A percentile compares a stretch with the other conserved stretches of the same genome.
Conservation (phyloP, 345 rosid species). For the Passiflora organensis region DNA sequence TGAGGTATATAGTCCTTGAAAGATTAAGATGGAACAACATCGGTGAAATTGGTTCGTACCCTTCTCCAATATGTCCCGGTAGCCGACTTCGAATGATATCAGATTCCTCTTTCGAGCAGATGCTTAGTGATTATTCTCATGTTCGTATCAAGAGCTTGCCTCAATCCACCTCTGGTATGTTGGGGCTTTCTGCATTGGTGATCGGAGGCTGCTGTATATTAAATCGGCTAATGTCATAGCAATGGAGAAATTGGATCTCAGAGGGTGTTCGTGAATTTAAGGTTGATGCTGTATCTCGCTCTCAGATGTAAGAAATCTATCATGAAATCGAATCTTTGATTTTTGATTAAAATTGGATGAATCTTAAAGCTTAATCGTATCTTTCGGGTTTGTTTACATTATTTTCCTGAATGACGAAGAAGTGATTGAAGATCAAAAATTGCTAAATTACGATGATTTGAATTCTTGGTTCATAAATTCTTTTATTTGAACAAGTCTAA, state of each 20-base stretch:
- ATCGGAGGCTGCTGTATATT: neutral
- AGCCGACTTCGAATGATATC: neutral
- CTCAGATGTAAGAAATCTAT: too few species aligned
- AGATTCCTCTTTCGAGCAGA: slow-evolving; percentile 6
- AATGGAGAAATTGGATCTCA: slow-evolving; percentile 17
- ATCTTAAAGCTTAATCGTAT: too few species aligned
- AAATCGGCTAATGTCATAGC: slow-evolving; percentile 1
- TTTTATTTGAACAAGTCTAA: too few species aligned
- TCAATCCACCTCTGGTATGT: slow-evolving; percentile 1
- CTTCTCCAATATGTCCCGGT: neutral
- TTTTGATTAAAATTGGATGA: too few species aligned
- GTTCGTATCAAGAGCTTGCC: neutral
- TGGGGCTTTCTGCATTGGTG: slow-evolving; percentile 5
- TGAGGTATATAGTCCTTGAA: slow-evolving; percentile 5
- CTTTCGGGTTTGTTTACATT: too few species aligned
- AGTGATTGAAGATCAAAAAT: too few species aligned
- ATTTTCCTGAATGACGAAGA: too few species aligned
- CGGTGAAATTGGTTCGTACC: neutral
- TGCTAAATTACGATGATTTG: too few species aligned
- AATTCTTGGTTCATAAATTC: too few species aligned
- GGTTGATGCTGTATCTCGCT: too few species aligned
- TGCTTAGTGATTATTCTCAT: slow-evolving; percentile 21
- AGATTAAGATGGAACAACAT: neutral
- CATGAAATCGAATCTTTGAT: too few species aligned
- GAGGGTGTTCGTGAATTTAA: too few species aligned